These are phyloP conservation scores for Cucurbita maxima DNA, from an alignment of 306 rosid species.

Conservation along the genomic window DNA sequence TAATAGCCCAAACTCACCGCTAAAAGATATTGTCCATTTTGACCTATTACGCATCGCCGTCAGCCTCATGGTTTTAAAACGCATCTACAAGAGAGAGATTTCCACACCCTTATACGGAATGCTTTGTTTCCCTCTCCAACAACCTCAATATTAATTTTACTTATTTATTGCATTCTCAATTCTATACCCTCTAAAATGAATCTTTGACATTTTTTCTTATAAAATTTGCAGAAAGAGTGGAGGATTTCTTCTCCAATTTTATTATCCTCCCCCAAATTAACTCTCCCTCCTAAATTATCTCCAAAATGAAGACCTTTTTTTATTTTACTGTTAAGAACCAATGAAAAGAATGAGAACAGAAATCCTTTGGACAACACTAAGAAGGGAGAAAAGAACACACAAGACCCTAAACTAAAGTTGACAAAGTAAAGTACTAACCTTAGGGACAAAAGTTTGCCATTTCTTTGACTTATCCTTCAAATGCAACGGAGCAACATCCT, in stretches of 20 bases:
- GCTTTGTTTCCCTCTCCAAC: too few relatives aligned
- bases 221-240: background rate
- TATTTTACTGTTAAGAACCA: background rate
- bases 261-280: background rate
- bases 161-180: background rate
- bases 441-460: constrained; percentile 83
- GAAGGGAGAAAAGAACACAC: background rate
- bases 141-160: too few relatives aligned
- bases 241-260: background rate
- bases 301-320: background rate
- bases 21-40: too few relatives aligned
- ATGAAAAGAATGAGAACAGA: background rate
- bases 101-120: too few relatives aligned
- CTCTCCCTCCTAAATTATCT: background rate
- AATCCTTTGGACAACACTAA: background rate
- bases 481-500: constrained; percentile 28
- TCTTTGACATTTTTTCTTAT: background rate
- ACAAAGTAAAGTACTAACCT: constrained; percentile 32
- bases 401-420: background rate
- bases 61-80: too few relatives aligned
- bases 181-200: background rate
- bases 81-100: too few relatives aligned
- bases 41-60: too few relatives aligned
- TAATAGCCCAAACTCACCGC: too few relatives aligned
- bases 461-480: constrained; percentile 75